Conservation (phyloP, 2,329 filamentous ascomycete genomes). For the Berkeleyomyces rouxiae region DNA sequence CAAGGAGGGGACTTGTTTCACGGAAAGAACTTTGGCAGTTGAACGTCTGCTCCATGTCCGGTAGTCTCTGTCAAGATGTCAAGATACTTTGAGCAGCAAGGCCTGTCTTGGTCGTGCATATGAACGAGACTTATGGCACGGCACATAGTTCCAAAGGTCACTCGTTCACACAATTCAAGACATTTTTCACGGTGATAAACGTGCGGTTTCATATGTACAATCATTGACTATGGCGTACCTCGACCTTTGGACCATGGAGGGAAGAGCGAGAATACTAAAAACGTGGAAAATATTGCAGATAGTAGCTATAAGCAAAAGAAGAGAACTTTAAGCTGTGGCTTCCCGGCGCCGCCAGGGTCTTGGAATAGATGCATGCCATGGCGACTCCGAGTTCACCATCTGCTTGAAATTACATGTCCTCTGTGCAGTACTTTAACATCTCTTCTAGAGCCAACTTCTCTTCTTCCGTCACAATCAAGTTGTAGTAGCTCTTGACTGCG, state of each 20-base stretch:
- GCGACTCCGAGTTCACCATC: not conserved
- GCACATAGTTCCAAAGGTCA: not conserved
- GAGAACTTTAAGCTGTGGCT: not conserved
- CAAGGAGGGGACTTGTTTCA: not conserved
- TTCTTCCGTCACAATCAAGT: conserved; percentile 48
- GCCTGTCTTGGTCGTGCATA: not conserved
- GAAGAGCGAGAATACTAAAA: not conserved
- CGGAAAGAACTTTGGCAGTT: not conserved
- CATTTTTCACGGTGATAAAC: not conserved
- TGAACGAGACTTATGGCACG: not conserved
- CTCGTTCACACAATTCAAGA: not conserved
- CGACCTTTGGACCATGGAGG: not conserved
- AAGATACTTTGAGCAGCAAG: not conserved
- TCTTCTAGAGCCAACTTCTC: conserved; percentile 52
- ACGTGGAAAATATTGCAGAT: not conserved
- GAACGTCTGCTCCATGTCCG: not conserved
- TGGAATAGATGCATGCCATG: not conserved
- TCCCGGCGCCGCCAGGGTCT: no score
- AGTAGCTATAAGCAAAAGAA: not conserved
- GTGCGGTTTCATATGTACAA: not conserved
- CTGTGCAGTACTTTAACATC: conserved; percentile 49
- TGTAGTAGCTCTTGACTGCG: conserved; percentile 58
- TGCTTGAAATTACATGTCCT: not conserved
- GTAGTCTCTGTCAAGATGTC: not conserved
- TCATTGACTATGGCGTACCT: not conserved